Evolutionary conservation across 1,284 basidiomycete species (phyloP).

Genomic region (Sparassis latifolia): DNA sequence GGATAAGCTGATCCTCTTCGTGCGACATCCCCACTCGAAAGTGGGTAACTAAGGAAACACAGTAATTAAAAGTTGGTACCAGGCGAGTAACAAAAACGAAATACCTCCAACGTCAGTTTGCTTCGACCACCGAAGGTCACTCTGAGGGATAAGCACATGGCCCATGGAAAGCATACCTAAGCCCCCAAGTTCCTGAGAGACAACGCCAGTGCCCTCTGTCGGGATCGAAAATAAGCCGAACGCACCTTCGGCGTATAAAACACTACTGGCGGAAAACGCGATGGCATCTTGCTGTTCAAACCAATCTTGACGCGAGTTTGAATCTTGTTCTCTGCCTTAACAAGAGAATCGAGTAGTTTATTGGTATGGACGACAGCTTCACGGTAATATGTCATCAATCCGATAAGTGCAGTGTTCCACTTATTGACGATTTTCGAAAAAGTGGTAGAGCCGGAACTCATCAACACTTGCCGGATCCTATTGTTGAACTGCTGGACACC

Average conservation of each 20-base stretch:
- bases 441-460: conserved; percentile 98
- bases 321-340: conserved; percentile 98
- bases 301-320: conserved; percentile 99
- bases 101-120: conserved; percentile 91
- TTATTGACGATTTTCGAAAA: conserved; percentile 99
- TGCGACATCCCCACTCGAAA: conserved; percentile 98
- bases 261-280: conserved; percentile 96
- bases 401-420: conserved; percentile 96
- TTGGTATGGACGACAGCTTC: conserved; percentile 99
- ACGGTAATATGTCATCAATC: conserved; percentile 97
- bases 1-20: conserved; percentile 92
- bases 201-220: conserved; percentile 5
- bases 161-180: conserved; percentile 99
- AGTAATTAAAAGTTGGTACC: conserved; percentile 11
- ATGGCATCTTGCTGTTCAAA: conserved; percentile 98
- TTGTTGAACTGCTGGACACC: conserved; percentile 96
- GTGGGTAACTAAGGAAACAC: conserved; percentile 62
- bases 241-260: conserved; percentile 87
- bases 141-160: conserved; percentile 96
- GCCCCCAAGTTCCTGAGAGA: conserved; percentile 79
- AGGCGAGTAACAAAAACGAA: conserved; percentile 14
- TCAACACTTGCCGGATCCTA: conserved; percentile 92
- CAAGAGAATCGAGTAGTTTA: conserved; percentile 88
- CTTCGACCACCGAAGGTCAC: conserved; percentile 95
- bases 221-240: conserved; percentile 1